Base-by-base conservation (phyloP, 805 yeast genomes). In the Barnettozyma pratensis region DNA sequence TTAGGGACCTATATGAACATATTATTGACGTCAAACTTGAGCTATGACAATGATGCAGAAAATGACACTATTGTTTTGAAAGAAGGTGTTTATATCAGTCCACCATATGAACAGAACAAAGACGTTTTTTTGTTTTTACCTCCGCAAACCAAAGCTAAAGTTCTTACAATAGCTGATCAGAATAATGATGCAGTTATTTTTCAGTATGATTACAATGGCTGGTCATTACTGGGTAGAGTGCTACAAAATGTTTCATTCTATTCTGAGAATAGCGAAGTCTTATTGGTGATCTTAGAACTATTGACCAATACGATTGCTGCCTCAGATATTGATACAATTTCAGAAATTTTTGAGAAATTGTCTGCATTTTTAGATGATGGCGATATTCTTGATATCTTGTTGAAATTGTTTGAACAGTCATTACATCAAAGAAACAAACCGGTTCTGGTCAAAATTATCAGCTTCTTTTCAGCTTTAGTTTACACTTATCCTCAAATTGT, bases 151-250 rank as follows among this genome's bases (percentile, higher is more conserved):
- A 77, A 72, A 47, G 97, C 92, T 3, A 83, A 85, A 54, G 65
- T 87, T 4, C 65, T 91, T 31, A 82, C 88, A 1, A 72, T 79
- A 4, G 60, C 68, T 3, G 65, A 69, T 11, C 65, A 66, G 28
- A 61, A 67, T 7, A 55, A 68, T 8, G 61, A 57, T 35, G 67
- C 70, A 14, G 85, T 86, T 4, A 75, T 88, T 26, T 90, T 94
- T 68, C 68, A 83, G 29, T 79, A 85, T 61, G 74, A 75, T 4
- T 89, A 83, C 62, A 87, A 83, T 60, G 97, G 97, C 1, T 90
- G 97, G 96, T 77, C 96, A 0, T 66, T 86, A 29, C 57, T 92
- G 14, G 97, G 97, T 2, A 75, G 96, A 57, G 68, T 87, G 0
- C 64, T 91, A 32, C 90, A 86, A 54, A 85, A 85, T 54, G 65